Evolutionary conservation across 257 asterid genomes (phyloP), one percentile per base, ranked within the genome.

Genomic region (Gentiana dahurica): DNA sequence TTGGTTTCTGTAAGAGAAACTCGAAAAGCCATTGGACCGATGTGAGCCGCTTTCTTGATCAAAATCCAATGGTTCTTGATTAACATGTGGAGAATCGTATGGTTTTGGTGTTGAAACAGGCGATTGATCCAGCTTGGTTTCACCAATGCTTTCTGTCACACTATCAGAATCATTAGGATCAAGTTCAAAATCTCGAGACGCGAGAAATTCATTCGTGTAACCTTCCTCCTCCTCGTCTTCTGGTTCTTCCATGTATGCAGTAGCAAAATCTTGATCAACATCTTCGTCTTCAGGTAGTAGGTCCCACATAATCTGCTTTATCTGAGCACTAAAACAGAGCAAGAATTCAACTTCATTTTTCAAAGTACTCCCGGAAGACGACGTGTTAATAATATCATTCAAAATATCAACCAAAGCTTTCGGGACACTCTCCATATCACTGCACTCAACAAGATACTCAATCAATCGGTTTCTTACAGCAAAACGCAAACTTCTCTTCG

Each of bases 381-480:
- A 56, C 68, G 66, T 70, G 61, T 61, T 65, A 57, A 78, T 79
- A 47, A 91, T 75, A 36, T 85, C 65, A 62, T 66, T 60, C 34
- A 91, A 76, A 59, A 68, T 71, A 57, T 79, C 75, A 24, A 68
- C 59, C 51, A 87, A 60, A 59, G 3, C 56, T 49, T 74, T 79
- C 37, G 98, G 98, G 59, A 81, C 51, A 65, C 45, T 63, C 39
- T 77, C 82, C 86, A 85, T 81, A 55, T 85, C 87, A 44, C 75
- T 66, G 73, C 96, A 91, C 81, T 87, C 96, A 7, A 76, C 73
- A 45, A 87, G 88, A 61, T 73, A 91, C 43, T 83, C 96, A 10
- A 73, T 79, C 77, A 91, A 69, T 32, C 81, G 59, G 70, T 79
- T 76, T 53, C 70, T 82, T 59, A 84, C 50, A 3, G 64, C 61